phyloP scores from a whole-genome alignment of 2,329 filamentous ascomycete genomes.

The Calycina herbarum region DNA sequence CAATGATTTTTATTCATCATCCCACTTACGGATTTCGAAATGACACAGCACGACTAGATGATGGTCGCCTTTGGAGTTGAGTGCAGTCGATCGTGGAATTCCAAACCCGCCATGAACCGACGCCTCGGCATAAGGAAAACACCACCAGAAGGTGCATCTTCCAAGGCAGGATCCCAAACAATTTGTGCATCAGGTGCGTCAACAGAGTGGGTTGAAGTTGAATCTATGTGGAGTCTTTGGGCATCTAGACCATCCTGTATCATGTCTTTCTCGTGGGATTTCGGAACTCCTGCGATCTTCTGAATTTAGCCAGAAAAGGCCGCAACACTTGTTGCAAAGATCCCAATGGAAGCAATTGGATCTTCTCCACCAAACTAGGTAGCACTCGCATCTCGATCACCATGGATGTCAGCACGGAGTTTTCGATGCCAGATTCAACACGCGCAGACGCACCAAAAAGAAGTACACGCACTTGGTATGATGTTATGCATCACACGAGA shows the following conservation, averaged over 20 bases:
- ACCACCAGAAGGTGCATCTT: background rate
- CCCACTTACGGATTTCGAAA: too few species aligned
- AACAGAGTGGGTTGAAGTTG: background rate
- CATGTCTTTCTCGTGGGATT: background rate
- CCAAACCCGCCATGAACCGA: too few species aligned
- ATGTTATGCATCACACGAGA: constrained; percentile 2
- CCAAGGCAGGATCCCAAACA: constrained; percentile 3
- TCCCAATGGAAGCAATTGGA: background rate
- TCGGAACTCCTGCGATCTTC: background rate
- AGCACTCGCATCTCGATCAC: background rate
- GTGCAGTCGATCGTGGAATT: too few species aligned
- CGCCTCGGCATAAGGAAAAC: background rate
- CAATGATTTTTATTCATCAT: too few species aligned
- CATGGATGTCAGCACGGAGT: background rate
- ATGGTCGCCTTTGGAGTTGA: too few species aligned
- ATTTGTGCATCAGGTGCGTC: background rate
- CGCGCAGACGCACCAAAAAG: background rate
- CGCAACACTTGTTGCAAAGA: background rate
- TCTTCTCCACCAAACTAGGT: background rate
- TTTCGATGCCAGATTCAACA: background rate
- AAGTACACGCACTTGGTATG: background rate
- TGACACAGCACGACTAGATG: too few species aligned
- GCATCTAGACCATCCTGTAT: background rate
- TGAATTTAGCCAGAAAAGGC: background rate
- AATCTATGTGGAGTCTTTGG: too few species aligned